Base-by-base conservation (phyloP, 192 early-diverging fungal species). In the Podila clonocystis region DNA sequence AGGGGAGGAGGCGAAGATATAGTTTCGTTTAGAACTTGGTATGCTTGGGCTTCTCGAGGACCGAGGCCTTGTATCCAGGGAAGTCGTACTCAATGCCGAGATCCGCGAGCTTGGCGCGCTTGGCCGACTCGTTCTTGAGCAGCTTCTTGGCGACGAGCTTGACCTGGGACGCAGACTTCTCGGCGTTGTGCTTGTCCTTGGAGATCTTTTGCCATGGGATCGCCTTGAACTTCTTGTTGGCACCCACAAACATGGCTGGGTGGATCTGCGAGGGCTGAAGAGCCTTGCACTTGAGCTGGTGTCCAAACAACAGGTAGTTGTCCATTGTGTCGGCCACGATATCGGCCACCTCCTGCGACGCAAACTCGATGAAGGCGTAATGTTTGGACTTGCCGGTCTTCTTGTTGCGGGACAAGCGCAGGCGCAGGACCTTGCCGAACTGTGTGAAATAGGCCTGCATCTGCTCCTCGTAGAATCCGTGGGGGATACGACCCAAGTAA, bases 241-340 rank as follows among this genome's bases (percentile, higher is more conserved):
- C 89, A 31, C 91, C 91, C 31, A 80, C 75, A 82, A 96, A 99
- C 68, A 93, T 62, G 55, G 88, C 82, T 8, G 89, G 89, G 74
- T 98, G 95, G 45, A 96, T 83, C 74, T 92, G 84, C 17, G 93
- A 65, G 11, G 70, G 71, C 26, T 70, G 67, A 11, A 70, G 58
- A n/a, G 61, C 74, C 82, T 84, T 86, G 89, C 95, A 97, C 82
- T 92, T 89, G 36, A 98, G 86, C 26, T 95, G 62, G 58, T 91
- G 92, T 63, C 91, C 92, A 67, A 89, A 94, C 72, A 98, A 75
- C 68, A 97, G 68, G 76, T 98, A 98, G 88, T 97, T 96, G 86
- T 99, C 71, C 98, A 99, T 99, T 15, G 98, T 99, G 24, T 96
- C 92, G 13, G 95, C 96, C 4, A 96, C 98, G 63, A 98, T 96